phyloP scores from a whole-genome alignment of 2,329 filamentous ascomycete genomes.

The Fusarium transvaalense region DNA sequence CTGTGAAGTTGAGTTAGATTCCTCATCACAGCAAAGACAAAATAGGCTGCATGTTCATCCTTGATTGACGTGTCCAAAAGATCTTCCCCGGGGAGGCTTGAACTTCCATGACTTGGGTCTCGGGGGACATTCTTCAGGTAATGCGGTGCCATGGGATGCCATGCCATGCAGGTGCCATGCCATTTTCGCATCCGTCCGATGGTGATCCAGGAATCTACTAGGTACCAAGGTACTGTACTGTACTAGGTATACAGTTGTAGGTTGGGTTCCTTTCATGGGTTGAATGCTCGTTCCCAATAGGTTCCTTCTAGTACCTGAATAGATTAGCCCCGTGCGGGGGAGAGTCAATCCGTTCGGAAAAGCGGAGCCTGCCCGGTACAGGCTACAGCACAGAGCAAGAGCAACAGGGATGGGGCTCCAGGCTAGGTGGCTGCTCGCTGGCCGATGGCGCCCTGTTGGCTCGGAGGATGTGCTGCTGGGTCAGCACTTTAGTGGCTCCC shows the following conservation, averaged over 20 bases:
- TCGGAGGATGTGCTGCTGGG: constrained; percentile 24
- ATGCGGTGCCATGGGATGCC: constrained; percentile 3
- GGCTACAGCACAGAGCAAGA: not conserved
- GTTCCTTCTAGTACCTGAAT: constrained; percentile 34
- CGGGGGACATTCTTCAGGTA: constrained; percentile 3
- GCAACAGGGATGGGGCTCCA: constrained; percentile 13
- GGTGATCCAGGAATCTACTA: constrained; percentile 8
- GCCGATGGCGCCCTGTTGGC: not conserved
- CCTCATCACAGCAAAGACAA: not conserved
- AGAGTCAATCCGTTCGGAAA: constrained; percentile 46
- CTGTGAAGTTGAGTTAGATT: constrained; percentile 2
- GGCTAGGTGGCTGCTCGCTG: constrained; percentile 4
- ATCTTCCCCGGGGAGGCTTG: constrained; percentile 32
- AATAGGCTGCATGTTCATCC: not conserved
- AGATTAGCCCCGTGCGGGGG: constrained; percentile 47
- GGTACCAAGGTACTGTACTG: not conserved
- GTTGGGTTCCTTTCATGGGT: constrained; percentile 1
- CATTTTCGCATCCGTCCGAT: constrained; percentile 37
- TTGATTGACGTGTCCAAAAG: constrained; percentile 17
- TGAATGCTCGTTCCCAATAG: constrained; percentile 19
- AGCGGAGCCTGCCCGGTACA: constrained; percentile 36
- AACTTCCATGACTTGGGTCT: constrained; percentile 1
- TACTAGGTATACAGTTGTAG: too few species aligned
- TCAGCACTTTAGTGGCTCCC: constrained; percentile 19
- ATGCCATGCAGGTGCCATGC: constrained; percentile 34